Percentiles rank a stretch among this genome's conserved stretches.
Conservation (phyloP, 2,329 filamentous ascomycete genomes). For the Westerdykella ornata region DNA sequence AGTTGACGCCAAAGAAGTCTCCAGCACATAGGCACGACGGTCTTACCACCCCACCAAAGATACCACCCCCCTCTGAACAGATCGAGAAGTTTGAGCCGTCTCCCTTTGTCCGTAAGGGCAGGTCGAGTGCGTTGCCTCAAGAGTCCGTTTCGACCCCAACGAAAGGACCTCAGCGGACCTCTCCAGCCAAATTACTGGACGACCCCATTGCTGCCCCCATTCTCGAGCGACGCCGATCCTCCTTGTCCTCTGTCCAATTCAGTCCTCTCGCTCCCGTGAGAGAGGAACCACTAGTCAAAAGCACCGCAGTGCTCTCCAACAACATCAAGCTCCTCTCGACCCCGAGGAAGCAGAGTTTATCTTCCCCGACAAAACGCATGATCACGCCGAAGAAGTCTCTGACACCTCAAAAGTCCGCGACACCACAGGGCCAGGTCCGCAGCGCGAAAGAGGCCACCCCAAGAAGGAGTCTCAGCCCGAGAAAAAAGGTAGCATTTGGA, state of each 20-base stretch:
- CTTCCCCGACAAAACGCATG: slow-evolving; percentile 40
- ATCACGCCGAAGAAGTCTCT: slow-evolving; percentile 33
- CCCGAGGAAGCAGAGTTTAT: slow-evolving; percentile 42
- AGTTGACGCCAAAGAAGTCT: slow-evolving; percentile 20
- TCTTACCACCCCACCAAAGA: slow-evolving; percentile 20
- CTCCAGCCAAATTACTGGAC: slow-evolving; percentile 19
- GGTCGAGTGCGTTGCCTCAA: slow-evolving; percentile 13
- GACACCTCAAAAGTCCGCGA: slow-evolving; percentile 37
- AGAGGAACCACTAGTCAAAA: slow-evolving; percentile 28
- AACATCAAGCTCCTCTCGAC: slow-evolving; percentile 46
- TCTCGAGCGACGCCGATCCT: slow-evolving; percentile 30
- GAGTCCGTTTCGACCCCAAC: slow-evolving; percentile 20
- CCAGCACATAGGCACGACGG: background rate
- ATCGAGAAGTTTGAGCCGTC: slow-evolving; percentile 32
- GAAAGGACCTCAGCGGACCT: slow-evolving; percentile 10
- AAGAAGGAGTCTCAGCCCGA: slow-evolving; percentile 28
- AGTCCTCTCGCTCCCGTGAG: slow-evolving; percentile 26
- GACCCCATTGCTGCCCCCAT: slow-evolving; percentile 33
- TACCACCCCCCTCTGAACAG: slow-evolving; percentile 17
- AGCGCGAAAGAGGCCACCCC: slow-evolving; percentile 29
- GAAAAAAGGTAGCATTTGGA: slow-evolving; percentile 31
- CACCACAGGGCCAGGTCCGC: slow-evolving; percentile 29
- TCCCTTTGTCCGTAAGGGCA: slow-evolving; percentile 26
- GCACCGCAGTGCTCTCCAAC: slow-evolving; percentile 34
- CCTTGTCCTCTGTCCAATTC: slow-evolving; percentile 30